A percentile compares a stretch with the other conserved stretches of the same genome.
These are phyloP conservation scores for Aphanomyces invadans DNA, from an alignment of 352 stramenopile species.

Conservation along the genomic window DNA sequence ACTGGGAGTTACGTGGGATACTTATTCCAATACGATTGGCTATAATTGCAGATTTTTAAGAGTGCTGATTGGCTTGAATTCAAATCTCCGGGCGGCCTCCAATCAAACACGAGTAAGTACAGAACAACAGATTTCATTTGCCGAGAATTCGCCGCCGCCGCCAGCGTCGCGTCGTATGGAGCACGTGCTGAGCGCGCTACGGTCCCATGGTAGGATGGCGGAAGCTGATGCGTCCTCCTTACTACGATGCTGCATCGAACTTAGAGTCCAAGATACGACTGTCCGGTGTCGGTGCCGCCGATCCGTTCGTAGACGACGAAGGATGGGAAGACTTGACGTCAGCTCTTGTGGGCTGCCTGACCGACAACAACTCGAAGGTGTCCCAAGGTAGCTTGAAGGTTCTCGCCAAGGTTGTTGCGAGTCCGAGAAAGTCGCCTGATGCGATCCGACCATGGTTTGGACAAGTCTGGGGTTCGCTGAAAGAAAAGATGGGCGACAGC, in stretches of 20 bases:
- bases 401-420: slow-evolving; percentile 43
- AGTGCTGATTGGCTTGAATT: slow-evolving; percentile 21
- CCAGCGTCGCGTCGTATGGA: slow-evolving; percentile 7
- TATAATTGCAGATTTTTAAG: not conserved
- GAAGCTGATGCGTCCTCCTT: not conserved
- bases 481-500: slow-evolving; percentile 70
- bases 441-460: slow-evolving; percentile 51
- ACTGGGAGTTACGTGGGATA: not conserved
- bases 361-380: slow-evolving; percentile 82
- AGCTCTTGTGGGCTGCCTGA: slow-evolving; percentile 57
- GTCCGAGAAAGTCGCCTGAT: slow-evolving; percentile 35
- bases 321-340: slow-evolving; percentile 40
- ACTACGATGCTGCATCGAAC: not conserved
- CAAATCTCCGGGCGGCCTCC: slow-evolving; percentile 3
- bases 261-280: slow-evolving; percentile 79
- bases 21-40: not conserved
- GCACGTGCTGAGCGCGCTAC: slow-evolving; percentile 22
- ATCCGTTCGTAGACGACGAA: slow-evolving; percentile 29
- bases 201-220: slow-evolving; percentile 13
- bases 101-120: slow-evolving; percentile 13
- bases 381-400: slow-evolving; percentile 54
- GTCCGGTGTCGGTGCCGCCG: slow-evolving; percentile 39
- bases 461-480: slow-evolving; percentile 53
- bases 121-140: slow-evolving; percentile 12
- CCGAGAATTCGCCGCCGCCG: not conserved